Percentiles rank a stretch among this genome's conserved stretches.
Conservation (phyloP, 2,329 filamentous ascomycete species). For the Hansfordia pulvinata region DNA sequence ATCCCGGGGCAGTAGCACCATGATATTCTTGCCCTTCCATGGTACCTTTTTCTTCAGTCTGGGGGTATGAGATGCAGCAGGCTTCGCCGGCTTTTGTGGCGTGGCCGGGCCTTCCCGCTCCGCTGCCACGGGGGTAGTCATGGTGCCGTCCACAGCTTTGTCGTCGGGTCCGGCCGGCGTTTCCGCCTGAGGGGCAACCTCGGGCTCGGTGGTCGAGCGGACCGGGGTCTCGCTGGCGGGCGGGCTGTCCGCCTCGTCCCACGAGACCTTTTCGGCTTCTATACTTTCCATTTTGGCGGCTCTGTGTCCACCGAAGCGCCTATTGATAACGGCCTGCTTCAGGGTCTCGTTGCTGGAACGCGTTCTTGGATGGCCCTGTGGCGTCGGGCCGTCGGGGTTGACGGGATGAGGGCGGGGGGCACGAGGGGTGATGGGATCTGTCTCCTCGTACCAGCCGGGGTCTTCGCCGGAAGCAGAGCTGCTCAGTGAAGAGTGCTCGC, state of each 20-base stretch:
- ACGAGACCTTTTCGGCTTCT: constrained; percentile 8
- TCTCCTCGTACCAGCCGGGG: constrained; percentile 32
- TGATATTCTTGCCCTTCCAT: constrained; percentile 64
- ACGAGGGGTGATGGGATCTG: constrained; percentile 32
- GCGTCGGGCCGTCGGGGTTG: constrained; percentile 11
- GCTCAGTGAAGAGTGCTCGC: constrained; percentile 64
- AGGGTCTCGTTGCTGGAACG: constrained; percentile 45
- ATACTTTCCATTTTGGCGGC: constrained; percentile 13
- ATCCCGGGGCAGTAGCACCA: constrained; percentile 56
- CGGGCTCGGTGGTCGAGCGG: too few relatives aligned
- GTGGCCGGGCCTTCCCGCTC: constrained; percentile 10
- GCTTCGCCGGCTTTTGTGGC: constrained; percentile 17
- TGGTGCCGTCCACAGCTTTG: constrained; percentile 14
- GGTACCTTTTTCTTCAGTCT: constrained; percentile 56
- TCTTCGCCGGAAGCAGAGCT: constrained; percentile 42
- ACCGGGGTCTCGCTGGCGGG: too few relatives aligned
- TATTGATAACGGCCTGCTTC: constrained; percentile 22
- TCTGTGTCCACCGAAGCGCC: constrained; percentile 6
- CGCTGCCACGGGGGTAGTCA: too few relatives aligned
- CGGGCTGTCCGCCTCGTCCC: too few relatives aligned
- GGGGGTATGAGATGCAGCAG: constrained; percentile 31
- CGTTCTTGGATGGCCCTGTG: constrained; percentile 26
- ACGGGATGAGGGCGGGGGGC: constrained; percentile 18
- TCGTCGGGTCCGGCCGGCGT: too few relatives aligned
- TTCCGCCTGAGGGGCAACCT: too few relatives aligned